A percentile compares a stretch with the other conserved stretches of the same genome.
These are phyloP conservation scores for Peronospora destructor DNA, from an alignment of 352 stramenopile species.

Conservation along the genomic window DNA sequence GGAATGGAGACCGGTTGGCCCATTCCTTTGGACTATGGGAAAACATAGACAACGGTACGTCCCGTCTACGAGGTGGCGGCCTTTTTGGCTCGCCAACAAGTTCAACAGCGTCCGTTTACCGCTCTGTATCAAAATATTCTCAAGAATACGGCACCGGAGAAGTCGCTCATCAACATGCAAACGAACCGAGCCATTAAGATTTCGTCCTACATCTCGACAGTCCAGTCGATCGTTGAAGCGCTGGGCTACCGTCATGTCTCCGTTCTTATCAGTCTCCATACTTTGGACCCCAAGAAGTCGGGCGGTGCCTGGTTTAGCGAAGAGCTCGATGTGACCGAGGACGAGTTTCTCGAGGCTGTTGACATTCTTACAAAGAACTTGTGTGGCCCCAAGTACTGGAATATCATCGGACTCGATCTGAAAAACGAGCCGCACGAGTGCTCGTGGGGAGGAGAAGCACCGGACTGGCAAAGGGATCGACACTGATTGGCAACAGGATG, in stretches of 20 bases:
- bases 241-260: conserved; percentile 52
- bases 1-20: conserved; percentile 56
- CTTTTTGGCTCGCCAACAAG: conserved; percentile 59
- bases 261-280: conserved; percentile 67
- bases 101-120: conserved; percentile 60
- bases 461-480: conserved; percentile 53
- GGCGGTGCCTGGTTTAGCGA: conserved; percentile 59
- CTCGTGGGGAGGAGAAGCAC: conserved; percentile 35
- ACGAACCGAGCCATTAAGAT: conserved; percentile 63
- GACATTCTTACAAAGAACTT: conserved; percentile 53
- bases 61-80: conserved; percentile 53
- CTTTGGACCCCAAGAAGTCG: conserved; percentile 35
- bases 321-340: conserved; percentile 38
- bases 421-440: conserved; percentile 64
- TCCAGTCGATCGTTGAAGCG: conserved; percentile 48
- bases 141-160: conserved; percentile 35
- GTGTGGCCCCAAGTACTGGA: conserved; percentile 51
- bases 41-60: conserved; percentile 57
- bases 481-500: conserved; percentile 52
- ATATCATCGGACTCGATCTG: conserved; percentile 54
- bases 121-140: conserved; percentile 58
- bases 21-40: conserved; percentile 63
- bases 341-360: conserved; percentile 45
- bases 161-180: conserved; percentile 51
- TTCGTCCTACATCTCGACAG: conserved; percentile 47